phyloP scores from a whole-genome alignment of 306 rosid species.

The Vigna trinervia region DNA sequence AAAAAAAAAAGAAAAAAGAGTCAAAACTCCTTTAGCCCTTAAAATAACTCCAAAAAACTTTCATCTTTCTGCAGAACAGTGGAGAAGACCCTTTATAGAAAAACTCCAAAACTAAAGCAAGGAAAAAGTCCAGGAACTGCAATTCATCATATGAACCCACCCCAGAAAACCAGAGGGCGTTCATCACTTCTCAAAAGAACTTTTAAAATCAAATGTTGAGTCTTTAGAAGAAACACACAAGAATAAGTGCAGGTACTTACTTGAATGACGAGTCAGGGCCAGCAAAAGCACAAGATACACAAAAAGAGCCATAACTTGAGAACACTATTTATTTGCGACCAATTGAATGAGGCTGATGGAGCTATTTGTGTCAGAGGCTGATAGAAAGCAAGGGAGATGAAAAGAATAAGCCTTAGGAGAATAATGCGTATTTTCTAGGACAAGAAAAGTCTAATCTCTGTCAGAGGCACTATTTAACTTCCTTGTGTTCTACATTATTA shows the following conservation, averaged over 20 bases:
- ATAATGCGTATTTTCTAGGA: conserved; percentile 39
- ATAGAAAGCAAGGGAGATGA: not conserved
- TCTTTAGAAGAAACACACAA: not conserved
- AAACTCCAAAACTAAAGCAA: conserved; percentile 11
- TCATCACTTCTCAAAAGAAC: not conserved
- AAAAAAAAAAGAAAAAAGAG: not conserved
- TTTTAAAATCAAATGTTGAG: conserved; percentile 21
- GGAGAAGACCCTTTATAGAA: not conserved
- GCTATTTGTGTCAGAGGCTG: not conserved
- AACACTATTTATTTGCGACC: not conserved
- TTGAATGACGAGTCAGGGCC: conserved; percentile 65
- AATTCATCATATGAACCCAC: conserved; percentile 14
- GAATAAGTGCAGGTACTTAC: conserved; percentile 56
- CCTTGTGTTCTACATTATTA: not conserved
- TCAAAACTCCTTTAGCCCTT: not conserved
- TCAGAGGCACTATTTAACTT: not conserved
- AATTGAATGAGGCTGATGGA: conserved; percentile 34
- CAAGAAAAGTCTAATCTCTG: conserved; percentile 17
- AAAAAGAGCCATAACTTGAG: conserved; percentile 57
- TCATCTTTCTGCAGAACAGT: conserved; percentile 7
- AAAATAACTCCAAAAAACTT: not conserved
- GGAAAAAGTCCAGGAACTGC: not conserved
- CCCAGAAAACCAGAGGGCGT: conserved; percentile 8
- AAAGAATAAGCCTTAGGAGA: not conserved
- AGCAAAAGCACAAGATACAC: conserved; percentile 61